These are phyloP conservation scores for Plasmodium coatneyi DNA, from an alignment of 169 alveolate species.

Conservation along the genomic window DNA sequence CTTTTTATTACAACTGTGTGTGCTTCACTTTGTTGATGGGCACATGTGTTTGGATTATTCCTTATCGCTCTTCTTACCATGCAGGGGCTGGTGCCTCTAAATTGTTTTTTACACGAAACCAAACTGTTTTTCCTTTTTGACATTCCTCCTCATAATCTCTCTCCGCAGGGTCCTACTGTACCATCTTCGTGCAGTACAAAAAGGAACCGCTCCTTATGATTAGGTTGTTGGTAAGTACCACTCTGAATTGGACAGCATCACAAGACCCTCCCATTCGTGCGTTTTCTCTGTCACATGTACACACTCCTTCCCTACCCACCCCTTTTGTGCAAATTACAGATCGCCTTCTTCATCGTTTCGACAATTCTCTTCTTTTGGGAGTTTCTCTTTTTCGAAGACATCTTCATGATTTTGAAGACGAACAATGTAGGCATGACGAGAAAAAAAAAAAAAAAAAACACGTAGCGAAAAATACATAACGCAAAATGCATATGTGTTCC, in stretches of 20 bases:
- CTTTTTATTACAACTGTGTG: neutral
- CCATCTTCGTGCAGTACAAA: constrained; percentile 56
- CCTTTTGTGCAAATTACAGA: neutral
- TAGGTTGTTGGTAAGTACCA: constrained; percentile 17
- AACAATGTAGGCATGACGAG: constrained; percentile 5
- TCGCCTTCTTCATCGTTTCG: constrained; percentile 43
- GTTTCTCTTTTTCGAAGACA: constrained; percentile 38
- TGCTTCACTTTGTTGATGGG: neutral
- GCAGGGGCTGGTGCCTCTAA: neutral
- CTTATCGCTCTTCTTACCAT: neutral
- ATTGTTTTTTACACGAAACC: neutral
- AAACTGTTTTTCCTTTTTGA: neutral
- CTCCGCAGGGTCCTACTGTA: constrained; percentile 48
- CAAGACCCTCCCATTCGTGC: neutral
- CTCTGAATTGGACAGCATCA: neutral
- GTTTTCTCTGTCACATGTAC: neutral
- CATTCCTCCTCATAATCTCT: neutral
- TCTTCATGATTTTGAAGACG: constrained; percentile 42
- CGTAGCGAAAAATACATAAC: no score
- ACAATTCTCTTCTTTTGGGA: constrained; percentile 14
- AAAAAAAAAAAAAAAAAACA: neutral
- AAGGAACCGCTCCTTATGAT: constrained; percentile 61
- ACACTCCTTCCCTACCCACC: neutral
- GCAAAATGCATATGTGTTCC: neutral
- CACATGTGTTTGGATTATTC: neutral